Evolutionary conservation across 1,284 basidiomycete genomes (phyloP), one percentile per base, ranked within the genome.

Genomic region (Melampsora americana): DNA sequence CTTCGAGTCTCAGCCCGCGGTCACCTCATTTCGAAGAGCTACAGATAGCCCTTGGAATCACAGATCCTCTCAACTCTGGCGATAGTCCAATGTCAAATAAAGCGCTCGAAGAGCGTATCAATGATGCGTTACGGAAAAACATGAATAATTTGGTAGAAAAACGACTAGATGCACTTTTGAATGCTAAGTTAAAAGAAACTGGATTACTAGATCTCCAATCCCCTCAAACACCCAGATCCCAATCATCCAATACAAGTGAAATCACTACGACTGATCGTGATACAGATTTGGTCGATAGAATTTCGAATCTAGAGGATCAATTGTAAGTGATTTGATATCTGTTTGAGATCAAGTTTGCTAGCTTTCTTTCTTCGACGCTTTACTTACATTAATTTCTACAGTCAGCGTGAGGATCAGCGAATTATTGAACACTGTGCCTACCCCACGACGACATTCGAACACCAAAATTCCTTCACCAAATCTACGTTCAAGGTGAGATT

Each of bases 401-500:
- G 69, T 23, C 60, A 71, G 69, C n/a, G 56, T 71, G 60, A 71
- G 60, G 46, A 71, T 71, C 60, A 71, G 69, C 69, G 64, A 64
- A 30, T 20, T 71, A 50, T 26, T 71, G 11, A 56, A 71, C 11
- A 46, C 56, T 44, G 69, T 26, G 3, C 26, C 50, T 56, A 35
- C 35, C 35, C 35, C 35, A 35, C 35, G 35, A 35, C 3, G 35
- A 9, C 35, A 35, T 35, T 35, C 35, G 35, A 35, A 35, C 35
- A 35, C 35, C 35, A 35, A 35, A 35, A 35, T 35, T 35, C 35
- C 35, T 35, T 35, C 35, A 3, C 35, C 35, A 9, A 35, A 35
- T 35, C 3, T 35, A 35, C 35, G 35, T 35, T 35, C 35, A 35
- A 3, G 35, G 35, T 35, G 35, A 35, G 35, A 35, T 35, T 35